These are phyloP conservation scores for Colletotrichum melonis DNA, from an alignment of 2,329 filamentous ascomycete species.

Conservation along the genomic window DNA sequence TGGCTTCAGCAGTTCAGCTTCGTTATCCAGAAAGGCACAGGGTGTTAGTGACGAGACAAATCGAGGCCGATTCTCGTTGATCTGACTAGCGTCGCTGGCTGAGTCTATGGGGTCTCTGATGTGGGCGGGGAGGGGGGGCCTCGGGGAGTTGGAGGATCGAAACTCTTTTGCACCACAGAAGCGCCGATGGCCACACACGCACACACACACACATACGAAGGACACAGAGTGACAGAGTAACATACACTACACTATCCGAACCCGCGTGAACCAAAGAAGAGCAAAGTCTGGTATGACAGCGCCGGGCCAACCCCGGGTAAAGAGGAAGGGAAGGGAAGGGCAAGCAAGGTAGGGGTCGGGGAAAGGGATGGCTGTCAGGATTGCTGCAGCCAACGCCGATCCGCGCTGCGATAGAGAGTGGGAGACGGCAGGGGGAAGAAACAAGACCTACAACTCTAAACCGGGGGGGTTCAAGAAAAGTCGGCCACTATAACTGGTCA, in stretches of 20 bases:
- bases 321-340: neutral
- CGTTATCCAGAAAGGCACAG: neutral
- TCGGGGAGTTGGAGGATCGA: neutral
- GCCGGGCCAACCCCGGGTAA: neutral
- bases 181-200: neutral
- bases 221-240: too few species aligned
- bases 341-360: neutral
- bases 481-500: neutral
- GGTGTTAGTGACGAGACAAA: neutral
- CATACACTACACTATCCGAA: constrained; percentile 10
- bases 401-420: constrained; percentile 8
- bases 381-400: constrained; percentile 24
- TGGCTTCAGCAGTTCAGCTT: neutral
- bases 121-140: too few species aligned
- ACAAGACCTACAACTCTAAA: constrained; percentile 26
- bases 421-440: constrained; percentile 5
- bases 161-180: neutral
- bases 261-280: constrained; percentile 3
- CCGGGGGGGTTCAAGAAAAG: neutral
- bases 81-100: neutral
- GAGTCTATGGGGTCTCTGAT: too few species aligned
- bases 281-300: constrained; percentile 19
- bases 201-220: neutral
- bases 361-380: neutral
- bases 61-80: neutral